A percentile compares a stretch with the other conserved stretches of the same genome.
phyloP scores from a whole-genome alignment of 2,329 filamentous ascomycete species.

The Falciphora oryzae region DNA sequence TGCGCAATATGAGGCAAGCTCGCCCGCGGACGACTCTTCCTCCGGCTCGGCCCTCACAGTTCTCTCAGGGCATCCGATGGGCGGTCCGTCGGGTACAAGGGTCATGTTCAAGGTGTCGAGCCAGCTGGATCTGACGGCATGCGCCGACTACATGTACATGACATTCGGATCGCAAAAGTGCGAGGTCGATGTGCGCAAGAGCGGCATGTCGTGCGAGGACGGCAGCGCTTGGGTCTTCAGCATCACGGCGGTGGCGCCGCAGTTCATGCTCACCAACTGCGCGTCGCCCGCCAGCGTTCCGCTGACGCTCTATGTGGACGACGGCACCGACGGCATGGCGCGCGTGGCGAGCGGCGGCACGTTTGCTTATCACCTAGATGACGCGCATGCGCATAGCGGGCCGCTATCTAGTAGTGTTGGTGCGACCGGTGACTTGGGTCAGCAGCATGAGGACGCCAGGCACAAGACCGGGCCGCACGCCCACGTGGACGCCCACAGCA shows the following conservation, averaged over 20 bases:
- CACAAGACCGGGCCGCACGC: conserved; percentile 39
- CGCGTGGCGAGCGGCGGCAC: conserved; percentile 39
- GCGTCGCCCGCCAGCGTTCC: conserved; percentile 43
- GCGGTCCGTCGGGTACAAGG: conserved; percentile 64
- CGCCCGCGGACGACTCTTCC: neutral
- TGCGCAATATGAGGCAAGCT: conserved; percentile 53
- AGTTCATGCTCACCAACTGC: conserved; percentile 45
- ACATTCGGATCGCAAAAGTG: conserved; percentile 76
- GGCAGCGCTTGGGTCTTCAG: conserved; percentile 61
- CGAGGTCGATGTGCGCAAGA: conserved; percentile 58
- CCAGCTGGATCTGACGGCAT: conserved; percentile 49
- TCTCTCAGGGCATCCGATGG: conserved; percentile 62
- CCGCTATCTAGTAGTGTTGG: conserved; percentile 7
- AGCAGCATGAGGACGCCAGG: conserved; percentile 30
- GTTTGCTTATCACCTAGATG: conserved; percentile 39
- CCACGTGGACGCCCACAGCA: conserved; percentile 31
- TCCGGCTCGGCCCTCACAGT: conserved; percentile 47
- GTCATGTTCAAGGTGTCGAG: conserved; percentile 70
- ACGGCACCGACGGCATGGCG: conserved; percentile 45
- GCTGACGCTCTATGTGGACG: conserved; percentile 48
- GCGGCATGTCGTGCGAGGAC: conserved; percentile 40
- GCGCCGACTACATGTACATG: conserved; percentile 54
- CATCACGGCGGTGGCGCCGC: conserved; percentile 67
- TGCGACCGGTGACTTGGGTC: conserved; percentile 16
- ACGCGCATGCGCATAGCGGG: conserved; percentile 13